Base-by-base conservation (phyloP, 768 basidiomycete species). In the Coprinellus aureogranulatus region DNA sequence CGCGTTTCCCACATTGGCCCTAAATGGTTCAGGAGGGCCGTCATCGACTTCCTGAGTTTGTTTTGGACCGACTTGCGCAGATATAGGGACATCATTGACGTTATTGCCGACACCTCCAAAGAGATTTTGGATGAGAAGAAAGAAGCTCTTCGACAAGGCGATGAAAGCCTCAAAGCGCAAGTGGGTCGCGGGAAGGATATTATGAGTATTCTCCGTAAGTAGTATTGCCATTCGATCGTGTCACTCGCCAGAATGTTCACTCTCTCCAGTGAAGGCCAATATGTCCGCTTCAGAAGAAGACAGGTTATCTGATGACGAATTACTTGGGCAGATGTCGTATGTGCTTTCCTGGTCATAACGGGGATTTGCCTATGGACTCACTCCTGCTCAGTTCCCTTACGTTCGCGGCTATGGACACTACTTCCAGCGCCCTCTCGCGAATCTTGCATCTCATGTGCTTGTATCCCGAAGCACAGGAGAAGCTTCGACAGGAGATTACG, bases 221-320 rank as follows among this genome's bases (percentile, higher is more conserved):
- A n/a, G 20, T 42, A 26, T 53, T 45, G 26, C 30, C n/a, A 1
- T 23, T 34, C 41, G 27, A 49, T 30, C 30, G 14, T 26, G 30
- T 14, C 3, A 23, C 30, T 12, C 16, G 37, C 16, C 25, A 39
- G 37, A 28, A 11, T 28, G 22, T 27, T 47, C 27, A 30, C 37
- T n/a, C n/a, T n/a, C n/a, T n/a, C n/a, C n/a, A 81, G 79, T 80
- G 60, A 69, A 68, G 55, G 76, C 71, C 9, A 80, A 79, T 57
- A 64, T 70, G 44, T 61, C 68, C 10, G 70, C 70, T 2, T 57
- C 58, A n/a, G 69, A 69, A 31, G 65, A 65, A 20, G 73, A 73
- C 46, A 63, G 61, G 4, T 50, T 77, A 16, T 57, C 65, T 37
- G 70, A 74, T n/a, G 69, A 72, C 25, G 76, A 79, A 61, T 54